These are phyloP conservation scores for Acer campestre DNA, from an alignment of 345 rosid species.

Conservation along the genomic window DNA sequence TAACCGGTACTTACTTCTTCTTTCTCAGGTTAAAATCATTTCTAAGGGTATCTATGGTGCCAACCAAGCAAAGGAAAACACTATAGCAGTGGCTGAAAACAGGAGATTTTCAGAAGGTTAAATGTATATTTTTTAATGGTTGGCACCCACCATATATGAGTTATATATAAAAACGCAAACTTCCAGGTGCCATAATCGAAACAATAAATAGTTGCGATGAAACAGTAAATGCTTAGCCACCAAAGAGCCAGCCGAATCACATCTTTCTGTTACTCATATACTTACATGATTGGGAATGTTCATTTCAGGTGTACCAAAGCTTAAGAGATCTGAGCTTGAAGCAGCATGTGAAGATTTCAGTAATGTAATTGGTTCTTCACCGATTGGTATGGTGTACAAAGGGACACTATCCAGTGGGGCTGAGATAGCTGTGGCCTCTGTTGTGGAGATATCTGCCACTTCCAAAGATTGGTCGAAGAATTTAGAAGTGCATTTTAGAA, in stretches of 20 bases:
- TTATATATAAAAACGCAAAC: too few relatives aligned
- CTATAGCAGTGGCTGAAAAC: background rate
- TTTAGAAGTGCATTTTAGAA: constrained; percentile 72
- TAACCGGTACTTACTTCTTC: constrained; percentile 57
- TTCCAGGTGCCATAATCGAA: too few relatives aligned
- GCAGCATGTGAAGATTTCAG: constrained; percentile 97
- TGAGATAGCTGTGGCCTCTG: constrained; percentile 86
- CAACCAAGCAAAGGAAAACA: constrained; percentile 16
- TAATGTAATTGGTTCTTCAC: constrained; percentile 76
- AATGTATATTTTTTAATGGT: too few relatives aligned
- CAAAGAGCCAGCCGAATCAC: too few relatives aligned
- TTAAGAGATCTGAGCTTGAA: constrained; percentile 80
- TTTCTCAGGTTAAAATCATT: constrained; percentile 13
- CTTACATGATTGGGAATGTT: constrained; percentile 9
- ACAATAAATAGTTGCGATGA: too few relatives aligned
- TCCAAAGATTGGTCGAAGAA: constrained; percentile 67
- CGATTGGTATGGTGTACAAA: constrained; percentile 73
- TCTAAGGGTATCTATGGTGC: constrained; percentile 17
- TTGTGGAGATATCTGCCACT: constrained; percentile 46
- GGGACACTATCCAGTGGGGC: constrained; percentile 90
- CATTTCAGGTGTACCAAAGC: constrained; percentile 81
- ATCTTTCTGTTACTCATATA: background rate
- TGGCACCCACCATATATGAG: too few relatives aligned
- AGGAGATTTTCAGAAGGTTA: too few relatives aligned
- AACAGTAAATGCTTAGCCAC: background rate